Evolutionary conservation across 169 alveolate species (phyloP), one percentile per base, ranked within the genome.

Genomic region (Plasmodium chabaudi): DNA sequence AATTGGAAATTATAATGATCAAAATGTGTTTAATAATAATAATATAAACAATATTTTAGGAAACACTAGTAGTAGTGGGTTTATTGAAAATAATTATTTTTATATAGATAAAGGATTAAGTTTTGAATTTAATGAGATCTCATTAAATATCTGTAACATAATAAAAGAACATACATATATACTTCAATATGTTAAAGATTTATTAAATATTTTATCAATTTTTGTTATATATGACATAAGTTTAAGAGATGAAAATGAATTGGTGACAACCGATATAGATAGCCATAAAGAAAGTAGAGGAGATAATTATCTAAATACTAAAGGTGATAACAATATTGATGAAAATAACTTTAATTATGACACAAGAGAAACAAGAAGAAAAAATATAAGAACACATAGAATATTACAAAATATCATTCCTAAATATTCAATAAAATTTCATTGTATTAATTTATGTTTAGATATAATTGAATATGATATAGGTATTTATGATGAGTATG

Each of bases 401-500:
- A 79, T 79, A 27, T 56, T 79, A 10, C 89, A 79, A 79, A 79
- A 79, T 42, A 79, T 79, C 5, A 79, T 79, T 34, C 89, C 89
- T 0, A 79, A 79, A 56, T 79, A 79, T 56, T 67, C 84, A 9
- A 79, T 79, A 4, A 79, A 79, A 79, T 79, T 79, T 19, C 72
- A 79, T 39, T 79, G 89, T n/a, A 79, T 79, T 51, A 79, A 79
- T 56, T 56, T 79, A 34, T 79, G 89, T 21, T 39, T 79, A 1
- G 89, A 79, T n/a, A 67, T 79, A 3, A 79, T 79, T 9, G 89
- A 79, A 67, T 79, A 79, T 67, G 89, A 79, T 56, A 79, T 79
- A 4, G 89, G 89, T 0, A 4, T 79, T 47, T 79, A 79, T 67
- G 89, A 79, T 55, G 82, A 79, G 10, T 79, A 79, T 55, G 64